phyloP scores from a whole-genome alignment of 192 early-diverging fungal species.

The Podila epicladia region DNA sequence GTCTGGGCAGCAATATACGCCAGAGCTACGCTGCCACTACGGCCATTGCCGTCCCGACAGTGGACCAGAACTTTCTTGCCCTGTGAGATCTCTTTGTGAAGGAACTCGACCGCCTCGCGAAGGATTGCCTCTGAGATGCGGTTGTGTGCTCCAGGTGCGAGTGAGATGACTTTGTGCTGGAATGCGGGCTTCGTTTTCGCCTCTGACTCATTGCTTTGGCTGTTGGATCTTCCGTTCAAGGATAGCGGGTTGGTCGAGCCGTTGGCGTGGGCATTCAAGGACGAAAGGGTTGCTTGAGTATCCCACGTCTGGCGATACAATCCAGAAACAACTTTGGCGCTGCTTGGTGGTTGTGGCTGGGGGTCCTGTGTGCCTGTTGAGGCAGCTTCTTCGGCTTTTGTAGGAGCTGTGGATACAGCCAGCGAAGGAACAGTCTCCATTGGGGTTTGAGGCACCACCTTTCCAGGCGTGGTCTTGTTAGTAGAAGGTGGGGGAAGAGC shows the following conservation, averaged over 20 bases:
- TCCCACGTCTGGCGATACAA: slow-evolving; percentile 10
- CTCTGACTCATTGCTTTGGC: background rate
- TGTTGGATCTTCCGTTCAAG: background rate
- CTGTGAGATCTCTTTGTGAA: slow-evolving; percentile 17
- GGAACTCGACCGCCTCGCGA: slow-evolving; percentile 35
- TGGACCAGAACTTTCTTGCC: slow-evolving; percentile 49
- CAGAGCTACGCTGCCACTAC: slow-evolving; percentile 37
- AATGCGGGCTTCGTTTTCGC: slow-evolving; percentile 2
- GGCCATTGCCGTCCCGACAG: slow-evolving; percentile 44
- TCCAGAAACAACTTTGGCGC: slow-evolving; percentile 16
- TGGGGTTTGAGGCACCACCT: background rate
- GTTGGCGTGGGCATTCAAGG: background rate
- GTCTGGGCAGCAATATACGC: slow-evolving; percentile 33
- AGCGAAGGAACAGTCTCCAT: slow-evolving; percentile 8
- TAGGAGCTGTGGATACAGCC: background rate
- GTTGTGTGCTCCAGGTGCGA: slow-evolving; percentile 37
- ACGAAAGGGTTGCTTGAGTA: slow-evolving; percentile 2
- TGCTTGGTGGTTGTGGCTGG: background rate
- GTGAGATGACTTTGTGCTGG: slow-evolving; percentile 29
- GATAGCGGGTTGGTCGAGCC: background rate
- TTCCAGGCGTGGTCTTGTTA: background rate
- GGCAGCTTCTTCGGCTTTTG: background rate
- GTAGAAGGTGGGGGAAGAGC: slow-evolving; percentile 10
- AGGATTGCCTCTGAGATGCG: slow-evolving; percentile 29
- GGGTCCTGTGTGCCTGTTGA: background rate